Base-by-base conservation (phyloP, 1,284 basidiomycete species). In the Fomitopsis betulina region DNA sequence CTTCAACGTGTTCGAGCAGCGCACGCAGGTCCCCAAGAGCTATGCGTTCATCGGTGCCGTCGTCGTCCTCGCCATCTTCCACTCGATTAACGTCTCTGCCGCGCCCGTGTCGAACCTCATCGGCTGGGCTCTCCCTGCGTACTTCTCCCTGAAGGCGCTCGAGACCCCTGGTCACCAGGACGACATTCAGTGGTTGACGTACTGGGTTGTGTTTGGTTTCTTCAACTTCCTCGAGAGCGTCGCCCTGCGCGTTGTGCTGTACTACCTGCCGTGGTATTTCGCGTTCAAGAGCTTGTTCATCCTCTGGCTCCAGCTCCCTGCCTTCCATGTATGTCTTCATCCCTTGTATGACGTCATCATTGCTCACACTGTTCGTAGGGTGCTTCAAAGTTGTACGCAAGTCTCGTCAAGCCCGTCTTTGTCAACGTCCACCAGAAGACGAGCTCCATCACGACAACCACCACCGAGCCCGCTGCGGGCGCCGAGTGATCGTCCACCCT, bases 21-120 rank as follows among this genome's bases (percentile, higher is more conserved):
- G 89, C 74, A 96, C 94, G 6, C 89, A 93, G 70, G 78, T 98
- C 47, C 96, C 96, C 67, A 98, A 98, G 85, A 85, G 93, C 19
- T 96, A 96, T 76, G 83, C 88, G 63, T 93, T 92, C 67, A 76
- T 98, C 66, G 93, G 90, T 60, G 81, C 82, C 63, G 78, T 88
- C 62, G 67, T 79, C 57, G 73, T 95, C 71, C 72, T 90, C 68
- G 74, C 79, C 58, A 68, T 89, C 69, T 81, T 93, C 68, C 89
- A 93, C 76, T 83, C 86, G 68, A 79, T 94, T 82, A 94, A 94
- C 77, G 78, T 89, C 53, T 83, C 91, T 65, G 92, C 92, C 54
- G 82, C 85, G 4, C 88, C 91, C 65, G 81, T 92, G 62, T 93
- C 92, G 56, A 93, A 93, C 74, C 79, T 94, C 66, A 82, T 94